Evolutionary conservation across 768 basidiomycete genomes (phyloP).

Genomic region (Rhizopogon rudus): DNA sequence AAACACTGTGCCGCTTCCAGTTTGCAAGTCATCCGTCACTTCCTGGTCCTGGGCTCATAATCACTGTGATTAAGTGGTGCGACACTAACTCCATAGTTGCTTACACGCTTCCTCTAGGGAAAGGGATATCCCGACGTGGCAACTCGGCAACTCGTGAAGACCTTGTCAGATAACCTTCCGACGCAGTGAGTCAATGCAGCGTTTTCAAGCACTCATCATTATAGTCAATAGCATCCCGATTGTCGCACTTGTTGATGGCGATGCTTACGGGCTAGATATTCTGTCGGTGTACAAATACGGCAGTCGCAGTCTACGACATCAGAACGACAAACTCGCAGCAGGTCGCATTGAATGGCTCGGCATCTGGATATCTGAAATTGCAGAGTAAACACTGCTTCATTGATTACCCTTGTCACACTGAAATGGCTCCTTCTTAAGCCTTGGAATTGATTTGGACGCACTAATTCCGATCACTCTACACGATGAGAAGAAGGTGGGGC

Average conservation of each 20-base stretch:
- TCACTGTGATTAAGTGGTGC: conserved; percentile 52
- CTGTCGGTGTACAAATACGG: conserved; percentile 85
- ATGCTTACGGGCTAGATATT: conserved; percentile 92
- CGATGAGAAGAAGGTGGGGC: conserved; percentile 70
- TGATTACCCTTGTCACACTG: background rate
- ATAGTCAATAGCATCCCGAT: conserved; percentile 59
- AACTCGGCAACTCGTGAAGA: conserved; percentile 78
- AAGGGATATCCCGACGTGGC: conserved; percentile 97
- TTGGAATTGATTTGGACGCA: conserved; percentile 53
- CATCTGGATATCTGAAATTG: conserved; percentile 62
- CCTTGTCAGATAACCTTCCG: conserved; percentile 63
- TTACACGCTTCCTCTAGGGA: conserved; percentile 48
- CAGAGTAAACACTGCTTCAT: conserved; percentile 35
- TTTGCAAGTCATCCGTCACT: conserved; percentile 45
- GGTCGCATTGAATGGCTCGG: conserved; percentile 78
- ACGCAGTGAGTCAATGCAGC: conserved; percentile 36
- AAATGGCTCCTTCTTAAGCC: conserved; percentile 31
- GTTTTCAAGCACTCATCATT: background rate
- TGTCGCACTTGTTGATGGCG: conserved; percentile 79
- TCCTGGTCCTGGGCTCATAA: conserved; percentile 64
- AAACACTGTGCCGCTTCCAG: conserved; percentile 63
- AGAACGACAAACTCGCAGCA: conserved; percentile 64
- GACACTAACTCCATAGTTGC: background rate
- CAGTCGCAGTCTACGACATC: conserved; percentile 64
- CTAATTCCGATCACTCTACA: conserved; percentile 65